Evolutionary conservation across 495 filamentous ascomycete genomes (phyloP), one percentile per base, ranked within the genome.

Genomic region (Neurospora sp.): DNA sequence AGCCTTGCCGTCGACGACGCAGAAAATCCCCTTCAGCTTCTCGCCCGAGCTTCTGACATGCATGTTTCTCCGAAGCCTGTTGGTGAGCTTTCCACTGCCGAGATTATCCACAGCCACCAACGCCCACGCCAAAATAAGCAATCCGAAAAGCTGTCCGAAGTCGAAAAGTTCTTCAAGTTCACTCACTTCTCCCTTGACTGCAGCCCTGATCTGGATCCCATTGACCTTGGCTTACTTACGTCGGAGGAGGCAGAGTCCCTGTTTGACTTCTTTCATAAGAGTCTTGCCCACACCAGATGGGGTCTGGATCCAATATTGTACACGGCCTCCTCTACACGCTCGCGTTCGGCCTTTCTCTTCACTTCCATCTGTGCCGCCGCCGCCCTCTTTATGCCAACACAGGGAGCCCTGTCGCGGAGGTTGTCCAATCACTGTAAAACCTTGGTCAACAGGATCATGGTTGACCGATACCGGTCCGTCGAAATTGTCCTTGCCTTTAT

Each of bases 401-500:
- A 89, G 16, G 86, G 86, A 12, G 87, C 90, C 4, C 76, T 93
- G 14, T 90, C 88, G 2, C 90, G 85, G 48, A 81, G 91, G 53
- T 82, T 93, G 9, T 87, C 86, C 0, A 85, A 85, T 70, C 90
- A 92, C 76, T 88, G 87, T 76, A 91, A 89, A 73, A 82, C 82
- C 59, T 85, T 93, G 12, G 90, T 89, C 0, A 85, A 88, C 69
- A 84, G 86, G 27, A 84, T 91, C 35, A 87, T 90, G 44, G 78
- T 82, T 0, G 83, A 87, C 48, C 85, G 90, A 3, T 83, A 88
- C 74, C 86, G 87, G 42, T 93, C 91, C 8, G 89, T 90, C 8
- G 91, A 93, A 77, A 92, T 93, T 71, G 87, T 93, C 6, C 77
- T 93, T 16, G 91, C 89, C 3, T 93, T 92, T 73, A 91, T 92